Evolutionary conservation across 768 basidiomycete genomes (phyloP), one percentile per base, ranked within the genome.

Genomic region (Cyclocybe cylindracea): DNA sequence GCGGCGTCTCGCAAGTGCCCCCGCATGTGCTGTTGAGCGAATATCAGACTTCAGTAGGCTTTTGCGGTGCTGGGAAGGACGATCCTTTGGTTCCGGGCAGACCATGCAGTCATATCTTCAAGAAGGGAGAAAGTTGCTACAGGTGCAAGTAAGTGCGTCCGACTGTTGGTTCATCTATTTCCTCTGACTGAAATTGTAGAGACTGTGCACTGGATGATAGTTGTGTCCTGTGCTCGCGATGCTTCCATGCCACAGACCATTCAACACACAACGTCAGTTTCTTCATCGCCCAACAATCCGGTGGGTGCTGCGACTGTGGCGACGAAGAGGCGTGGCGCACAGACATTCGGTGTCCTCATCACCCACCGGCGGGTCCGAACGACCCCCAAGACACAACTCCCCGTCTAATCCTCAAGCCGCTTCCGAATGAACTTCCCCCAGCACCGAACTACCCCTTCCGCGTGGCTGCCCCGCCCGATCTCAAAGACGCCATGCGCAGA

Each of bases 271-370:
- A 93, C 57, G 85, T 98, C 60, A 88, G 89, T 53, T 95, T 98
- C 74, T 93, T 91, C 69, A 89, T 96, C 58, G 87, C 90, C 7
- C 91, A 91, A 51, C 94, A 97, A 59, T 87, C 90, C 0, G 90
- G 94, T 6, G 91, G 94, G 4, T 94, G 91, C 59, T 99, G 97
- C 64, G 94, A 98, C 69, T 98, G 96, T 61, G 94, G 94, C 11
- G 95, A 98, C 62, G 76, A 80, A 18, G 89, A 96, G 62, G 91
- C 92, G 1, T 98, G 94, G 94, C 79, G 85, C 33, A 61, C 65
- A 5, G 73, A 81, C 5, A 78, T 90, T 11, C 67, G 75, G 10
- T 95, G 93, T 66, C 84, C 86, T 0, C 82, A 82, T 62, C 92
- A 96, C 62, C 91, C 92, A 10, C 78, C 84, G 16, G 64, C 69